These are phyloP conservation scores for Amanita molliuscula DNA, from an alignment of 768 basidiomycete species.

Conservation along the genomic window DNA sequence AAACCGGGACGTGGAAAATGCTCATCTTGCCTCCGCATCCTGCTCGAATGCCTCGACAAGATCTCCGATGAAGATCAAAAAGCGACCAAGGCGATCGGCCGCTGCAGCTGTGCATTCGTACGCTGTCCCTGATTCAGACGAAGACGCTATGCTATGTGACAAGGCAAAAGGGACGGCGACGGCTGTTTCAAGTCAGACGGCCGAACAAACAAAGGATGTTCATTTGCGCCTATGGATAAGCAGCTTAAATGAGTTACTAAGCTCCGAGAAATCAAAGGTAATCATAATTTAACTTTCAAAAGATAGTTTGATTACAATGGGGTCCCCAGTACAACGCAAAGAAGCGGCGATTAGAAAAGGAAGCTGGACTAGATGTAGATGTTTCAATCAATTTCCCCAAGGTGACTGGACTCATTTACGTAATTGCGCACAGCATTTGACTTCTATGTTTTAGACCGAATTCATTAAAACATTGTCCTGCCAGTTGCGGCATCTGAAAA, in stretches of 20 bases:
- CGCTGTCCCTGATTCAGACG: constrained; percentile 60
- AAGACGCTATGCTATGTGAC: constrained; percentile 35
- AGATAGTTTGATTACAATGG: constrained; percentile 3
- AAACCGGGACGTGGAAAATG: constrained; percentile 11
- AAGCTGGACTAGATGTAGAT: constrained; percentile 29
- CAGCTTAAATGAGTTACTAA: constrained; percentile 47
- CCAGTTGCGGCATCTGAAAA: constrained; percentile 53
- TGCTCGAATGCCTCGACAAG: constrained; percentile 13
- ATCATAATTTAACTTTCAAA: background rate
- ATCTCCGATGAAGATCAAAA: constrained; percentile 22
- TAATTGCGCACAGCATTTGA: background rate
- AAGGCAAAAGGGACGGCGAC: background rate
- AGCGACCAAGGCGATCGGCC: constrained; percentile 51
- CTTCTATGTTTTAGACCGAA: constrained; percentile 37
- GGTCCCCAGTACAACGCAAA: constrained; percentile 47
- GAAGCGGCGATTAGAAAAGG: constrained; percentile 45
- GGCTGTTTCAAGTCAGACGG: background rate
- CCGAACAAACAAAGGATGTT: constrained; percentile 25
- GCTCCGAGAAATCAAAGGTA: constrained; percentile 66
- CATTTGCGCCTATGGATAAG: constrained; percentile 59
- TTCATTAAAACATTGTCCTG: constrained; percentile 53
- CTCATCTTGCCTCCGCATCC: constrained; percentile 31
- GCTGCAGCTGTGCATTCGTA: constrained; percentile 48
- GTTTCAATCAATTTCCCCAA: constrained; percentile 44
- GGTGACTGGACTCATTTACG: constrained; percentile 25